Conservation (phyloP, 2,329 filamentous ascomycete species). For the Aphanoascus verrucosus region DNA sequence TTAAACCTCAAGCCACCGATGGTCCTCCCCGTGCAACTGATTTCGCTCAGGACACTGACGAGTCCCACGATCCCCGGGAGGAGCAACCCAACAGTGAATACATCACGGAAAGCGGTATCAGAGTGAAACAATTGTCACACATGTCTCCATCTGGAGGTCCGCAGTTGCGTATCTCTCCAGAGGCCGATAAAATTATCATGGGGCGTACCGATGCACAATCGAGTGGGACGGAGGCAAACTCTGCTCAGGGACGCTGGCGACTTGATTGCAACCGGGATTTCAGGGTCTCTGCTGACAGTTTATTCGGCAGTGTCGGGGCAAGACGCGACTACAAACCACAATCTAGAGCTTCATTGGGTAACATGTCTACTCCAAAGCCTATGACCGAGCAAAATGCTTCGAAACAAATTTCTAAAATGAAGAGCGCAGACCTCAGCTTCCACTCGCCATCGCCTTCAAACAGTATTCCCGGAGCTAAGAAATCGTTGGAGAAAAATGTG, state of each 20-base stretch:
- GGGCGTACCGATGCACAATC: conserved; percentile 8
- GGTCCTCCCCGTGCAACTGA: neutral
- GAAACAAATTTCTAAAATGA: conserved; percentile 9
- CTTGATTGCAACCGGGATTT: conserved; percentile 12
- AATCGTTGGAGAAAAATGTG: neutral
- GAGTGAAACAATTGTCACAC: conserved; percentile 16
- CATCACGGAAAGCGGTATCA: conserved; percentile 6
- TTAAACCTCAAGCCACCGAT: neutral
- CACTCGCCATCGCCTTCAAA: neutral
- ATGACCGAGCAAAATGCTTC: neutral
- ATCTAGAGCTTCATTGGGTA: conserved; percentile 11
- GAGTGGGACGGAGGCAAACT: neutral
- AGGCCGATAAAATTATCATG: conserved; percentile 19
- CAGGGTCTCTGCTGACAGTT: conserved; percentile 16
- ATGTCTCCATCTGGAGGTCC: conserved; percentile 12
- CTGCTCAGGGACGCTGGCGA: conserved; percentile 1
- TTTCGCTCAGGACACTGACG: neutral
- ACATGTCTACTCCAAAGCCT: neutral
- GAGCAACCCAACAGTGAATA: neutral
- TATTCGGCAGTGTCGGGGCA: conserved; percentile 12
- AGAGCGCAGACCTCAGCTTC: conserved; percentile 11
- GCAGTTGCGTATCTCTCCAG: conserved; percentile 16
- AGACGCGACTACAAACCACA: conserved; percentile 12
- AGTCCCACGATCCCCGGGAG: neutral
- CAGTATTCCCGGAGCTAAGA: neutral